Base-by-base conservation (phyloP, 1,284 basidiomycete species). In the Cutaneotrichosporon mucoides region DNA sequence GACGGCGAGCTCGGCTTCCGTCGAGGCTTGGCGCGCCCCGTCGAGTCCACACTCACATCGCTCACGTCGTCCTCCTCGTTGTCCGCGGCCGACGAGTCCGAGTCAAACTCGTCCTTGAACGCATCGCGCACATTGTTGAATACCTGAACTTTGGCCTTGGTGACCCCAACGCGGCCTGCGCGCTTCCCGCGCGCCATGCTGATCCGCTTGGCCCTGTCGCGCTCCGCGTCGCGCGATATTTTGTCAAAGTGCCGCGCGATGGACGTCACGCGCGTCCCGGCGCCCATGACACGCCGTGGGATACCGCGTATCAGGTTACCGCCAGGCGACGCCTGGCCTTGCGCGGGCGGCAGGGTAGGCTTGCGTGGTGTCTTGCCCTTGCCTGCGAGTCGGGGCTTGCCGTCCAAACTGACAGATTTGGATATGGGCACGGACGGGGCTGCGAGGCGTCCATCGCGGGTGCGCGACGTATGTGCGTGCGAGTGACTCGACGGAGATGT, bases 81-180 rank as follows among this genome's bases (percentile, higher is more conserved):
- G 24, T 90, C 92, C 67, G 92, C 90, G 67, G 89, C 90, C 0
- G 86, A 88, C 8, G 86, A 87, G 65, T 88, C 88, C 59, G 83
- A 71, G 58, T 80, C 79, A 42, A 87, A 88, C 66, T 94, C 89
- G 69, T 96, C 93, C 60, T 85, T 84, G 68, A 97, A 90, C 0
- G 91, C 94, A 69, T 97, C 93, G 70, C 90, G 88, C 63, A 97
- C 85, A 68, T 90, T 96, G 65, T 90, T 88, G 49, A 97, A 85
- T 41, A 98, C 86, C 71, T 94, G 88, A 0, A 98, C 90, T 62
- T 88, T 92, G 6, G 92, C 92, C 56, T 88, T 85, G 4, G 93
- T 89, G 40, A 88, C 88, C 7, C 89, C 89, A 7, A 99, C 92
- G 2, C 96, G 96, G 42, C 95, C 86, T n/a, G 92, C 91, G 46